Base-by-base conservation (phyloP, 805 yeast species). In the Candida ipomoeae region DNA sequence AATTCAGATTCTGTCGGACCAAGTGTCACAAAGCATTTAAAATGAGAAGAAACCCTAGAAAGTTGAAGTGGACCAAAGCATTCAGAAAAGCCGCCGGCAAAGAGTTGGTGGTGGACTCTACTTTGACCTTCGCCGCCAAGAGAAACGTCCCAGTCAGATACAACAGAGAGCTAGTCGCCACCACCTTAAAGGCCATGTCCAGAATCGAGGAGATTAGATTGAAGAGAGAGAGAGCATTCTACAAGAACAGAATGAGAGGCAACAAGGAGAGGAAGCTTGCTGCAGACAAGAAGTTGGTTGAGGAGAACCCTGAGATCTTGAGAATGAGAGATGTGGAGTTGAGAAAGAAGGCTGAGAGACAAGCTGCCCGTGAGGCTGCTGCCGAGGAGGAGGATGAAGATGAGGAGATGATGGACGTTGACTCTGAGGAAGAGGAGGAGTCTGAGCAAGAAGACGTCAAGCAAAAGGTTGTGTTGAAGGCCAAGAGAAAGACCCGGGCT, bases 61-160 rank as follows among this genome's bases (percentile, higher is more conserved):
- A 94, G 73, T 83, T 91, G 72, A 87, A 82, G 74, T 94, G 99
- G 99, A 94, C 99, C 50, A 94, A 94, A 71, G 98, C 99, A 1
- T 94, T 94, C 81, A 84, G 99, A 75, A 94, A 94, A 71, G 96
- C 98, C 55, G 98, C 98, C 41, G 99, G 99, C 64, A 94, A 94
- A 71, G 99, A 94, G 69, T 81, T 94, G 78, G 97, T 96, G 21
- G 98, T 94, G 51, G 99, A 94, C 66, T 87, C 96, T 5, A 91
- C 99, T 4, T 80, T 94, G 64, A 88, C 98, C 0, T 94, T 94
- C 71, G 96, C 96, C 52, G 91, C 95, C 59, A 89, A 97, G 76
- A 88, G 99, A 79, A 91, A 94, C 68, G 94, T 94, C 42, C 99
- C 99, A 44, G 97, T 94, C 43, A 83, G 99, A 72, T 94, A 94